Evolutionary conservation across 2,329 filamentous ascomycete genomes (phyloP), one percentile per base, ranked within the genome.

Genomic region (Fusarium equiseti): DNA sequence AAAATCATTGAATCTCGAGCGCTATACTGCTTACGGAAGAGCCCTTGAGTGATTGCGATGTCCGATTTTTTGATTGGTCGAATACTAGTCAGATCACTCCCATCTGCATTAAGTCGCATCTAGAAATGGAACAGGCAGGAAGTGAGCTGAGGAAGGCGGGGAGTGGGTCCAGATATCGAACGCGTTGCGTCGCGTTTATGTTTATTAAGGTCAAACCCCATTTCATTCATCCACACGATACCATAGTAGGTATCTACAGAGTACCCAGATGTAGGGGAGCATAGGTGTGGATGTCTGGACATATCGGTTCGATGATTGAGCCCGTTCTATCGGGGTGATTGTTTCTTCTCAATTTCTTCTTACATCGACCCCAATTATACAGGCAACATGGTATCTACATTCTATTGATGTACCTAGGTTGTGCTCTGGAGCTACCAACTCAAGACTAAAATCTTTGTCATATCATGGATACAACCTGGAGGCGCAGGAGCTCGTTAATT

Each of bases 21-120:
- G 60, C 68, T 63, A 66, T 66, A 13, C 68, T 53, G n/a, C 9
- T 71, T 71, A 52, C 18, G 60, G 68, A 65, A n/a, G 52, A 42
- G 40, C 48, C 53, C 63, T 32, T 63, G 68, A 55, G 43, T 51
- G 52, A 32, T 24, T 29, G 22, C 29, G 45, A n/a, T 58, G 66
- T 72, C 58, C 69, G 43, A 72, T 70, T 72, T 72, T 72, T 70
- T 72, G 2, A 72, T 72, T 72, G 69, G 69, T 18, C 43, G 49
- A 32, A 32, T 45, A 42, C 43, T 48, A 38, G 35, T 38, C 29
- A 61, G 59, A 71, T 71, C 68, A 71, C 64, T 69, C 69, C 61
- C 42, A 43, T 35, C 46, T 38, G 31, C 48, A 44, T 38, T 26
- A 8, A 26, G 27, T 27, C 53, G 40, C 45, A 66, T 32, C 54